A percentile compares a stretch with the other conserved stretches of the same genome.
Conservation (phyloP, 345 rosid genomes). For the Populus ilicifolia region DNA sequence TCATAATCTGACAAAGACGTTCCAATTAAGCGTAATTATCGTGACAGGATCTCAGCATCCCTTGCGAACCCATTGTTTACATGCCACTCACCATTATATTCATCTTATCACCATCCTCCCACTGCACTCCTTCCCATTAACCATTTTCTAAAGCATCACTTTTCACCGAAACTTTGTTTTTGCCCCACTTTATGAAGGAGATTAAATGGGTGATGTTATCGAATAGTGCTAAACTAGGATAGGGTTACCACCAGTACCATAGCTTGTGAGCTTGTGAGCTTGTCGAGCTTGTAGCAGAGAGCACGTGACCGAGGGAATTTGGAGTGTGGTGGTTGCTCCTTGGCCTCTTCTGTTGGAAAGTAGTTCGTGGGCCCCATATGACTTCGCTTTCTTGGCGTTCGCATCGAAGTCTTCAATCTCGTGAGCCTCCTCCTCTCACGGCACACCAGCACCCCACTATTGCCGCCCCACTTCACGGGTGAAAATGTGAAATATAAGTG, state of each 20-base stretch:
- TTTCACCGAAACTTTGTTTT: no score
- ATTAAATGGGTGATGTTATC: no score
- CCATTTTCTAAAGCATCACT: no score
- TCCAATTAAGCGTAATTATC: no score
- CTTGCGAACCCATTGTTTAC: no score
- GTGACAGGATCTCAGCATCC: no score
- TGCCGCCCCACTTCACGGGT: conserved; percentile 56
- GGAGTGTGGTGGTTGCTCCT: conserved; percentile 1
- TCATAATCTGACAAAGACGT: no score
- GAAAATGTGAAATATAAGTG: neutral
- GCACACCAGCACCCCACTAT: conserved; percentile 24
- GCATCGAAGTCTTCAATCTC: conserved; percentile 20
- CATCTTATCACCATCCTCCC: neutral
- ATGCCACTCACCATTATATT: neutral
- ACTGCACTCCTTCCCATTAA: neutral
- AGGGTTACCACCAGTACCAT: no score
- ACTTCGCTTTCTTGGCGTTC: conserved; percentile 11
- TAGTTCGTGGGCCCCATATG: conserved; percentile 15
- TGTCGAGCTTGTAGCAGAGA: neutral
- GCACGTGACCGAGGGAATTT: neutral
- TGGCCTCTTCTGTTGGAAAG: conserved; percentile 21
- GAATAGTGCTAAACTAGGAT: no score
- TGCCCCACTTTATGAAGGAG: no score
- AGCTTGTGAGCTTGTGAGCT: no score
- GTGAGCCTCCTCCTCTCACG: conserved; percentile 25